Evolutionary conservation across 208 protist genomes (phyloP), one percentile per base, ranked within the genome.

Genomic region (Porcisia hertigi): DNA sequence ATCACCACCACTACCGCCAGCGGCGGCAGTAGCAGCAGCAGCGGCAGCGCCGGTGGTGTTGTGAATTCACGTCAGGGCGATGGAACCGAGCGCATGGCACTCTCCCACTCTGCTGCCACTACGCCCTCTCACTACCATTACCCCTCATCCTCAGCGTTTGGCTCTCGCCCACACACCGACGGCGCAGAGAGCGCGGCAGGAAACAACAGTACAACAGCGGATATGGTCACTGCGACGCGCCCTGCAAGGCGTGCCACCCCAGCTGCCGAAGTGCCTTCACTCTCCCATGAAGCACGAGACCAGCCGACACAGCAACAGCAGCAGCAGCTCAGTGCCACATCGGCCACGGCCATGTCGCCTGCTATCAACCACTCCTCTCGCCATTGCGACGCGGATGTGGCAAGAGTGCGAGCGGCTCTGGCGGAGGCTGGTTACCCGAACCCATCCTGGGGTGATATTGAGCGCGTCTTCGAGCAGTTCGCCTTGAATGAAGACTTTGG

Each of bases 271-370:
- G 62, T 12, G 1, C 12, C 65, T 55, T 78, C 74, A 16, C 72
- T 78, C 74, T 39, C 39, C 62, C 18, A 30, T 41, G 20, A 66
- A n/a, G 20, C 34, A 47, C 39, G 11, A 30, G 14, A 23, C 39
- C 62, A 36, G n/a, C 59, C 20, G 11, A 4, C 59, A 64, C 30
- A 47, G 36, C 36, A 66, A 64, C 30, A 47, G 36, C 36, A 66
- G 62, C 62, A 20, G 96, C 98, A 99, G 92, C 92, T 98, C 72
- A 98, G 98, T 67, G 99, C 99, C 85, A 87, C 98, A 36, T 99
- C 99, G 30, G 95, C 99, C 79, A 94, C 71, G 30, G 7, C 71
- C 53, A 39, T 39, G 43, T 59, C 43, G 39, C 43, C 47, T 49
- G 39, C 6, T n/a, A 72, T 45, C 62, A 34, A 0, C 62, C 30